Evolutionary conservation across 352 stramenopile genomes (phyloP).

Genomic region (Elongisporangium anandrum): DNA sequence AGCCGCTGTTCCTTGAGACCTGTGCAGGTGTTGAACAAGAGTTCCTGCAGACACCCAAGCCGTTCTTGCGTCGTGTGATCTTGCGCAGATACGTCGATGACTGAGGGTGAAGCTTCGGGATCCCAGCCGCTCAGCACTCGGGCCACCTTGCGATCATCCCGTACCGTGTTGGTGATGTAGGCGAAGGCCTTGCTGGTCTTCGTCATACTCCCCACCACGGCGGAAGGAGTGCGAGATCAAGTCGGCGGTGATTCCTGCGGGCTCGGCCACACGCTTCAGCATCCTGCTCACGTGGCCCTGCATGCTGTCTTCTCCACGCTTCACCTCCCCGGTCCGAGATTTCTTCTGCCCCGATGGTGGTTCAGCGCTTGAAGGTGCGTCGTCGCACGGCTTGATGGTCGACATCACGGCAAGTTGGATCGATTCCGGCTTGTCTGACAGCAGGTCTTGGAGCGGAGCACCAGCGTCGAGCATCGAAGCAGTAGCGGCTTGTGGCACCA

Average conservation of each 20-base stretch:
- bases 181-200: slow-evolving; percentile 22
- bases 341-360: too few species aligned
- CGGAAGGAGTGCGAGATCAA: slow-evolving; percentile 25
- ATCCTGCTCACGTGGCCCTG: slow-evolving; percentile 2
- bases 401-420: too few species aligned
- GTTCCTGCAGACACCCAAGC: neutral
- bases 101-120: neutral
- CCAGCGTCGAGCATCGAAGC: too few species aligned
- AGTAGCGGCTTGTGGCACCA: too few species aligned
- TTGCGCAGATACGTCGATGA: neutral
- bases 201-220: slow-evolving; percentile 21
- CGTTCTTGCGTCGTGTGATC: slow-evolving; percentile 3
- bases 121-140: slow-evolving; percentile 12
- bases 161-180: slow-evolving; percentile 16
- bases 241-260: neutral
- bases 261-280: neutral
- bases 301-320: neutral
- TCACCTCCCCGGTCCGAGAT: neutral
- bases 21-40: slow-evolving; percentile 6
- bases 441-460: slow-evolving; percentile 5
- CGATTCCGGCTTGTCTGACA: neutral
- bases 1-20: slow-evolving; percentile 1
- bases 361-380: too few species aligned
- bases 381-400: too few species aligned
- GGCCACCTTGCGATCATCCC: slow-evolving; percentile 8